Percentiles rank a stretch among this genome's conserved stretches.
Conservation (phyloP, 257 asterid species). For the Penstemon newberryi region DNA sequence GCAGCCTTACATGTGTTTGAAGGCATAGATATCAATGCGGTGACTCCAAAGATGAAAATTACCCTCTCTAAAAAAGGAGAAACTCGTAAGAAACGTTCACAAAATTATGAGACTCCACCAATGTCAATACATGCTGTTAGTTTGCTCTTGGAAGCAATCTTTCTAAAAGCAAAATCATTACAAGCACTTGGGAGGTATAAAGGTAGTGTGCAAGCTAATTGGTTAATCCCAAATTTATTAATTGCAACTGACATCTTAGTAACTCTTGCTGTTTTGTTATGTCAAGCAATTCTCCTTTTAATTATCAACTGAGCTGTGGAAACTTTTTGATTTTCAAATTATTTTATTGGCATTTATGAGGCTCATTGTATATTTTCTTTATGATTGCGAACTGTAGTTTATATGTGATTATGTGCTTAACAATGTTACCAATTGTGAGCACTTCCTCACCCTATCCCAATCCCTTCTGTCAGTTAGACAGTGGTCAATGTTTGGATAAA, state of each 20-base stretch:
- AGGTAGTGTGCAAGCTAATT: constrained; percentile 50
- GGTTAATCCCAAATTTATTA: constrained; percentile 5
- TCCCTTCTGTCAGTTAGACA: background rate
- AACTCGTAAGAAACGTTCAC: constrained; percentile 54
- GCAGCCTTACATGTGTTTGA: constrained; percentile 90
- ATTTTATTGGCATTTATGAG: constrained; percentile 11
- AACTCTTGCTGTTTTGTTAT: background rate
- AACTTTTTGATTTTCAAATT: constrained; percentile 8
- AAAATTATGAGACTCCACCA: constrained; percentile 51
- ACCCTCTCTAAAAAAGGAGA: constrained; percentile 58
- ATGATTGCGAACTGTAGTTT: background rate
- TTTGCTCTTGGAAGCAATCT: constrained; percentile 81
- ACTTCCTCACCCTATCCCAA: background rate
- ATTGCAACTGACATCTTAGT: background rate
- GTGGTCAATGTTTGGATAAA: constrained; percentile 5
- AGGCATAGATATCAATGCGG: constrained; percentile 80
- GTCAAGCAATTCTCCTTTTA: constrained; percentile 4
- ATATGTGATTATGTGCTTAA: too few relatives aligned
- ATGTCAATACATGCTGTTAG: constrained; percentile 88
- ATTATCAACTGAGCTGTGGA: constrained; percentile 1
- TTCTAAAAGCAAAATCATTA: constrained; percentile 78
- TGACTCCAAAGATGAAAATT: constrained; percentile 72
- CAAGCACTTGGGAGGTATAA: constrained; percentile 80
- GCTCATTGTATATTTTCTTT: background rate
- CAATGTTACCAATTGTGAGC: too few relatives aligned